Evolutionary conservation across 192 early-diverging fungal species (phyloP).

Genomic region (Backusella macrospora): DNA sequence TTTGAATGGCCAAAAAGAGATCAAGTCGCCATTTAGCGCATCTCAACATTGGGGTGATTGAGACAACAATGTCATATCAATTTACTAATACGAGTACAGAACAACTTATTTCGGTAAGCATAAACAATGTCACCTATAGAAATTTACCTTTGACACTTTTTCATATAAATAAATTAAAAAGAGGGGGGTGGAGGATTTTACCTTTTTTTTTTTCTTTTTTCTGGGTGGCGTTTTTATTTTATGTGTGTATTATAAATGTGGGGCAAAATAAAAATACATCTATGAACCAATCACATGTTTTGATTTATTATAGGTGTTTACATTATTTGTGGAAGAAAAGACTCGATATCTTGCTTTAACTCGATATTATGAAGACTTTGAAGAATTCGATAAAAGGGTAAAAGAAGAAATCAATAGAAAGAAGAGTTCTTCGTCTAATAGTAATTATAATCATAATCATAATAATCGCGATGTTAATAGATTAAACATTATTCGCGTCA

Average conservation of each 20-base stretch:
- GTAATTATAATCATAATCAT: neutral
- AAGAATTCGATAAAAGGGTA: conserved; percentile 43
- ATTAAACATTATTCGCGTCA: conserved; percentile 28
- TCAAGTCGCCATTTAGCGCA: neutral
- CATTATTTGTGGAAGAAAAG: conserved; percentile 41
- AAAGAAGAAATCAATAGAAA: neutral
- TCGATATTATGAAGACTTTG: conserved; percentile 44
- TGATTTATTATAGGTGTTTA: conserved; percentile 39
- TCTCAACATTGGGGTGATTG: conserved; percentile 14
- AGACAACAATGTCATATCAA: conserved; percentile 17
- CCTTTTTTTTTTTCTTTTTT: neutral
- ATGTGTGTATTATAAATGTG: neutral
- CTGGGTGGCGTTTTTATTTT: neutral
- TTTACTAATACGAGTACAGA: neutral
- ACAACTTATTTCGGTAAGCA: conserved; percentile 20
- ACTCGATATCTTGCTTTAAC: conserved; percentile 32
- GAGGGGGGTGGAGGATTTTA: neutral
- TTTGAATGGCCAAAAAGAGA: neutral
- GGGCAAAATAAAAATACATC: too few relatives aligned
- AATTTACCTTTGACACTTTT: conserved; percentile 6
- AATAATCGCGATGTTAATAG: conserved; percentile 4
- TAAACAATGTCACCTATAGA: neutral
- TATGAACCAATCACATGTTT: neutral
- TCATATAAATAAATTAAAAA: conserved; percentile 4
- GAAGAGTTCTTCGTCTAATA: neutral